phyloP scores from a whole-genome alignment of 257 asterid species.

The Solanum microdontum region DNA sequence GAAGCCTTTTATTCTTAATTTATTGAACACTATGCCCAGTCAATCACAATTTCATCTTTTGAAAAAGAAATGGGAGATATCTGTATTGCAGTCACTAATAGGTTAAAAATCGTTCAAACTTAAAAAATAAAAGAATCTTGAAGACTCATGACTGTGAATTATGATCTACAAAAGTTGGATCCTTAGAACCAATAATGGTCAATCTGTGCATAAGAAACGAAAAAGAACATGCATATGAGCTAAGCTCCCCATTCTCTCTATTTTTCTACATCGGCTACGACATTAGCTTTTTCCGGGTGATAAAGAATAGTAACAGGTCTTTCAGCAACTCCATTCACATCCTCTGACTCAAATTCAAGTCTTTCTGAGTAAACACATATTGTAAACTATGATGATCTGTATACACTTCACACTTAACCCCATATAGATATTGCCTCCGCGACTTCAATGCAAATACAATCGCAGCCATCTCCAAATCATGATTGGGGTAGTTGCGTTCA shows the following conservation, averaged over 20 bases:
- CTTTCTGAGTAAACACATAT: no score
- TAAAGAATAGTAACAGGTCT: background rate
- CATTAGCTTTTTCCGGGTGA: background rate
- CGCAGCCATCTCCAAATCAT: no score
- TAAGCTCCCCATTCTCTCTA: background rate
- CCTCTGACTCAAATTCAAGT: background rate
- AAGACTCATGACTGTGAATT: background rate
- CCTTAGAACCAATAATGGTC: background rate
- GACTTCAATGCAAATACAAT: no score
- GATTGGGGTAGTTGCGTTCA: no score
- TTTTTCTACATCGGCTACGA: background rate
- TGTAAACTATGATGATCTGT: no score
- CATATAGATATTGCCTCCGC: no score
- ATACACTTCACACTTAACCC: no score
- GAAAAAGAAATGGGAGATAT: background rate
- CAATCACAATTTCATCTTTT: background rate
- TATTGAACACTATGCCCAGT: background rate
- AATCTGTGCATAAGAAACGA: background rate
- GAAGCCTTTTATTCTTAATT: background rate
- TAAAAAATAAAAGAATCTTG: background rate
- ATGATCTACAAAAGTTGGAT: background rate
- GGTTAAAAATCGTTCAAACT: background rate
- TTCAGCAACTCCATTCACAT: background rate
- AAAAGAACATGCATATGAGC: background rate
- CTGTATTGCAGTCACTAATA: background rate